Evolutionary conservation across 2,329 filamentous ascomycete species (phyloP).

Genomic region (Xylariales sp.): DNA sequence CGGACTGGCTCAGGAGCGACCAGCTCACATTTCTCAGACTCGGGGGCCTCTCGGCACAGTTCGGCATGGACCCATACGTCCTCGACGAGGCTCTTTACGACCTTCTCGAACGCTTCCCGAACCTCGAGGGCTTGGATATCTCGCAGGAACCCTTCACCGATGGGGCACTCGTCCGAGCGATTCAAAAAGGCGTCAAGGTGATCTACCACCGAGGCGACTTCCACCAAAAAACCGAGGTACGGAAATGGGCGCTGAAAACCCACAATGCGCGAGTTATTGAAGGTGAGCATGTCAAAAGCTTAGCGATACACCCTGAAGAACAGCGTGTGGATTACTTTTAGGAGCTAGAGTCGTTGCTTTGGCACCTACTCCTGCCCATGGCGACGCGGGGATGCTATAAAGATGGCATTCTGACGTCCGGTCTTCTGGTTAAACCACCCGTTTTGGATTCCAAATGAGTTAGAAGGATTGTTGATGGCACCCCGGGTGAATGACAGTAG

Average conservation of each 20-base stretch:
- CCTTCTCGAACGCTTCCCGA: constrained; percentile 44
- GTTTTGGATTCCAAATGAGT: too few species aligned
- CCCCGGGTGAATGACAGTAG: too few species aligned
- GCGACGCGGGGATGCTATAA: neutral
- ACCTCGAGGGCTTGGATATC: constrained; percentile 44
- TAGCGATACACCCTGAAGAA: constrained; percentile 21
- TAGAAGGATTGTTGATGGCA: too few species aligned
- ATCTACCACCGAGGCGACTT: constrained; percentile 38
- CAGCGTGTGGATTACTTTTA: constrained; percentile 15
- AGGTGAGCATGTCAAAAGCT: constrained; percentile 25
- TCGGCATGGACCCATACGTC: constrained; percentile 12
- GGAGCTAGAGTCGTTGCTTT: neutral
- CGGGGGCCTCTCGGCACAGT: constrained; percentile 69
- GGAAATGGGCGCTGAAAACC: constrained; percentile 41
- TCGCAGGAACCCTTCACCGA: constrained; percentile 38
- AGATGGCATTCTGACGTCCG: neutral
- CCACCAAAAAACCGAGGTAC: constrained; percentile 30
- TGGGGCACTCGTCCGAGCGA: constrained; percentile 38
- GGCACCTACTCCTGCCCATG: neutral
- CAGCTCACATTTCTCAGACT: constrained; percentile 43
- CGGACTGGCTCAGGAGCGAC: constrained; percentile 43
- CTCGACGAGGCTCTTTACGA: constrained; percentile 37
- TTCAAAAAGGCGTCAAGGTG: constrained; percentile 40
- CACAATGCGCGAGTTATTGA: constrained; percentile 38
- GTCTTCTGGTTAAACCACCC: too few species aligned